These are phyloP conservation scores for Liquidambar formosana DNA, from an alignment of 164 flowering plant species.

Conservation along the genomic window DNA sequence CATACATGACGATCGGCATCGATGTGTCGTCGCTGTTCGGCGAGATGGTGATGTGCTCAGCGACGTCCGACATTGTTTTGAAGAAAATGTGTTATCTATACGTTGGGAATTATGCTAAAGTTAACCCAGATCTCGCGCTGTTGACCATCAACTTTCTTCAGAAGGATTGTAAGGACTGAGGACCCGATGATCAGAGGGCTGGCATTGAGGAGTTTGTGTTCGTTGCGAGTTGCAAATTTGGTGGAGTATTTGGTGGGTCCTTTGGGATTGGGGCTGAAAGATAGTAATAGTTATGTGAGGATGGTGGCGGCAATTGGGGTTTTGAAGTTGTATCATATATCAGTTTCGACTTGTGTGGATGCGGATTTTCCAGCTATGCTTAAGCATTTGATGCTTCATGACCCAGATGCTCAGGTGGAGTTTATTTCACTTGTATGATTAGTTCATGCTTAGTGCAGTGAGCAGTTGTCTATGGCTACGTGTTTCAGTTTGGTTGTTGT, in stretches of 20 bases:
- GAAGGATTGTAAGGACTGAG: constrained; percentile 90
- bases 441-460: background rate
- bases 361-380: constrained; percentile 80
- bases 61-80: constrained; percentile 89
- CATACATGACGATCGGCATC: constrained; percentile 94
- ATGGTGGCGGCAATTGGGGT: constrained; percentile 84
- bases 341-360: constrained; percentile 80
- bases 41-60: constrained; percentile 99
- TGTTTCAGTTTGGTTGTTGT: background rate
- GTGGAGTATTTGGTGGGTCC: constrained; percentile 99
- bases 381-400: constrained; percentile 82
- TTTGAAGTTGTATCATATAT: constrained; percentile 88
- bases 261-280: constrained; percentile 82
- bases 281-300: constrained; percentile 81
- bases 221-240: constrained; percentile 77
- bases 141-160: constrained; percentile 96
- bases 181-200: constrained; percentile 99
- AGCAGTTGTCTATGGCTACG: too few relatives aligned
- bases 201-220: constrained; percentile 87
- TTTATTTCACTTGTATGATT: background rate
- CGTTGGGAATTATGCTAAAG: constrained; percentile 94
- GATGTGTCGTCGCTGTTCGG: constrained; percentile 96
- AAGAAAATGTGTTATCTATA: constrained; percentile 98
- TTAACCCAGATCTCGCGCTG: constrained; percentile 93
- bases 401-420: constrained; percentile 81